Conservation (phyloP, 129 eudicot species). For the Flaveria linearis region DNA sequence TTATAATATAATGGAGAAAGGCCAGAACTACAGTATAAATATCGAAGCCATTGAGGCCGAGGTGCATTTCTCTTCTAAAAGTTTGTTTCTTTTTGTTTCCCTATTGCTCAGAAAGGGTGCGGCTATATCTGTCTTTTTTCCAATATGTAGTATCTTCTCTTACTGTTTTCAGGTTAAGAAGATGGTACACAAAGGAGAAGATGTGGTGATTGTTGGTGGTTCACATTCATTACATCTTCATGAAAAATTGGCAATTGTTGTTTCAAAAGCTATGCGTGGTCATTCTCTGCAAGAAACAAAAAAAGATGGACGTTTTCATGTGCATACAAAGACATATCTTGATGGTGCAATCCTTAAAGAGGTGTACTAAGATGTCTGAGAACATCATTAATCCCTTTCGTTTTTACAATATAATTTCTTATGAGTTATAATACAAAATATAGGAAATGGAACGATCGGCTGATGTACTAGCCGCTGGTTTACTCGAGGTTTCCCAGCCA, state of each 20-base stretch:
- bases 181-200: conserved; percentile 88
- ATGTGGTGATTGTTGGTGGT: conserved; percentile 93
- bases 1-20: conserved; percentile 76
- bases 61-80: conserved; percentile 39
- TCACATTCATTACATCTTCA: conserved; percentile 82
- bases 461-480: conserved; percentile 98
- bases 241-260: conserved; percentile 94
- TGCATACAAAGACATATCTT: conserved; percentile 87
- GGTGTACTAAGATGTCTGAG: conserved; percentile 34
- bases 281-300: conserved; percentile 97
- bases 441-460: conserved; percentile 99
- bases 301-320: conserved; percentile 98
- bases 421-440: background rate
- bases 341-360: conserved; percentile 99
- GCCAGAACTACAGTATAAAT: conserved; percentile 82
- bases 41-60: conserved; percentile 81
- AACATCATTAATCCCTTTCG: background rate
- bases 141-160: background rate
- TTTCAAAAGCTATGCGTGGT: conserved; percentile 90
- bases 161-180: conserved; percentile 66
- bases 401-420: background rate
- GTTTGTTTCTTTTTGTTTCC: background rate
- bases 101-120: conserved; percentile 8
- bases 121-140: background rate
- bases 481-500: conserved; percentile 95